Base-by-base conservation (phyloP, 495 filamentous ascomycete species). In the Lasiosphaeria ovina region DNA sequence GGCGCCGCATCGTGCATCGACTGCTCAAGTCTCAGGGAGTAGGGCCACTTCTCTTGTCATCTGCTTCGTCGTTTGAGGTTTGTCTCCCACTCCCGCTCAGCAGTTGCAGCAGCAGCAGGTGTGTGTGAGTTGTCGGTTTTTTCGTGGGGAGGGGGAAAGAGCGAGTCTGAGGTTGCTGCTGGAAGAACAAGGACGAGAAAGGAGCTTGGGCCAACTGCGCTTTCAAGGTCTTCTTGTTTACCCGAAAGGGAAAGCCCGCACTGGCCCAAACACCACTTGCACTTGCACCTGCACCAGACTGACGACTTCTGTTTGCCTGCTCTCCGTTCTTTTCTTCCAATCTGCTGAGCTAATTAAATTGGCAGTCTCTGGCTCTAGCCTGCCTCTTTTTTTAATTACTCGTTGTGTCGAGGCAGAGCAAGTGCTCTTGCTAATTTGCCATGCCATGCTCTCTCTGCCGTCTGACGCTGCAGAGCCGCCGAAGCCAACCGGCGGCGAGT, bases 381-480 rank as follows among this genome's bases (percentile, higher is more conserved):
- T 10, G 17, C 54, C n/a, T 24, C 36, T 32, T 31, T 8, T 8
- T 45, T 12, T 32, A 9, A 11, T 42, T 38, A 16, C 6, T 50
- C 31, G 17, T 14, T 48, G 17, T 36, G n/a, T 3, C 7, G 44
- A 24, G 24, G 24, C 24, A 24, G 24, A 24, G 24, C 24, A 24
- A 24, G 24, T 24, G 24, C 24, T 24, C 24, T 24, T 24, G 24
- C 24, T 24, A 24, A 24, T 24, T 24, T 24, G 24, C 24, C 24
- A 24, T 8, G 49, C 11, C 11, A 17, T n/a, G 49, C n/a, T 35
- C 32, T 17, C 32, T 6, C n/a, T 45, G n/a, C 58, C 47, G 56
- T 59, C 54, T 62, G 58, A 66, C 58, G 12, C 17, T 50, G 45
- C 33, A 64, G 64, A 69, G 64, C 67, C 67, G 67, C 67, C 64